phyloP scores from a whole-genome alignment of 495 filamentous ascomycete species.

The Pyronema domesticum region DNA sequence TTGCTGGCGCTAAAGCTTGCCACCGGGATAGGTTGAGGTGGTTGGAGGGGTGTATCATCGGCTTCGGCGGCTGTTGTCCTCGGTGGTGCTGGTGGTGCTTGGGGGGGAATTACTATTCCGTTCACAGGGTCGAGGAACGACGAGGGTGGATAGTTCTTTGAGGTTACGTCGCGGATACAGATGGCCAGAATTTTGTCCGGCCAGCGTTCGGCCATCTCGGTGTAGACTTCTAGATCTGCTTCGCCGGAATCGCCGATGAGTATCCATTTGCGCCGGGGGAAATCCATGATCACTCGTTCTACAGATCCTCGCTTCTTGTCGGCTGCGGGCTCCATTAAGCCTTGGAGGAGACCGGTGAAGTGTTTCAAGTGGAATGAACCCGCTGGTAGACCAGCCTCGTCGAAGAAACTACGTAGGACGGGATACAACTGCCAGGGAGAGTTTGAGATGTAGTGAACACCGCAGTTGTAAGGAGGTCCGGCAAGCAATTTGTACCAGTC shows the following conservation, averaged over 20 bases:
- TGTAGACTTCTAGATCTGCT: slow-evolving; percentile 93
- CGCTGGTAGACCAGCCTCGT: slow-evolving; percentile 54
- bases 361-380: slow-evolving; percentile 91
- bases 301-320: slow-evolving; percentile 80
- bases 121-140: slow-evolving; percentile 18
- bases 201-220: slow-evolving; percentile 68
- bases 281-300: slow-evolving; percentile 71
- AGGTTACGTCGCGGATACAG: slow-evolving; percentile 88
- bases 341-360: slow-evolving; percentile 87
- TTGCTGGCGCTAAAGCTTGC: neutral
- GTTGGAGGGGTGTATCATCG: neutral
- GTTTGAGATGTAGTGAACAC: slow-evolving; percentile 49
- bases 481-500: slow-evolving; percentile 71
- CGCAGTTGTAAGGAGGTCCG: slow-evolving; percentile 17
- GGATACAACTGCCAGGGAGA: slow-evolving; percentile 82
- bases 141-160: neutral
- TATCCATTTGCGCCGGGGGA: slow-evolving; percentile 75
- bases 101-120: neutral
- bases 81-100: neutral
- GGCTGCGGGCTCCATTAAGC: slow-evolving; percentile 92
- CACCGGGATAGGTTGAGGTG: neutral
- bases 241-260: slow-evolving; percentile 91
- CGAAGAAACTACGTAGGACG: slow-evolving; percentile 65
- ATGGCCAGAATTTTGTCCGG: slow-evolving; percentile 65
- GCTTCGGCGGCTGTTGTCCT: neutral